Percentiles rank a stretch among this genome's conserved stretches.
Evolutionary conservation across 2,329 filamentous ascomycete genomes (phyloP).

Genomic region (Penicillium sp.): DNA sequence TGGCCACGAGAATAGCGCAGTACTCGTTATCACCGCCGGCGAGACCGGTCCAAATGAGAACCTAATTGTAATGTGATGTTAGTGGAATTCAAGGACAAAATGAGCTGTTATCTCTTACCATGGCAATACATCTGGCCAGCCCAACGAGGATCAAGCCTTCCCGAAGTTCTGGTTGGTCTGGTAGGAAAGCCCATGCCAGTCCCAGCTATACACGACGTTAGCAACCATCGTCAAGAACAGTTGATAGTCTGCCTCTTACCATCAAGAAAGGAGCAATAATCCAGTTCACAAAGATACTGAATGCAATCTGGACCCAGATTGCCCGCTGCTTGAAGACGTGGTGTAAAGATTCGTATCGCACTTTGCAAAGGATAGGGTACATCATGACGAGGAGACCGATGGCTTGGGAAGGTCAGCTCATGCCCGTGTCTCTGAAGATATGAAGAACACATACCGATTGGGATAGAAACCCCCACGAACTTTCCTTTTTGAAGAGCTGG

Average conservation of each 20-base stretch:
- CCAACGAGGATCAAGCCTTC: constrained; percentile 81
- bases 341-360: constrained; percentile 78
- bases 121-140: constrained; percentile 83
- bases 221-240: not conserved
- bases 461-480: constrained; percentile 73
- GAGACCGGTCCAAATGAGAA: constrained; percentile 77
- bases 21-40: constrained; percentile 81
- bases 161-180: constrained; percentile 56
- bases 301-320: constrained; percentile 77
- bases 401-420: constrained; percentile 55
- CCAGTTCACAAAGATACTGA: constrained; percentile 85
- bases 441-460: constrained; percentile 60
- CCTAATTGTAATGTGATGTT: constrained; percentile 38
- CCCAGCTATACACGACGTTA: constrained; percentile 41
- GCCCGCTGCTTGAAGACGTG: constrained; percentile 64
- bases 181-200: constrained; percentile 59
- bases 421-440: not conserved
- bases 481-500: constrained; percentile 70
- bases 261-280: constrained; percentile 82
- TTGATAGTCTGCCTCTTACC: constrained; percentile 55
- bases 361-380: constrained; percentile 91
- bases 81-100: not conserved
- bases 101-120: constrained; percentile 59
- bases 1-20: constrained; percentile 77
- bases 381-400: constrained; percentile 89